Base-by-base conservation (phyloP, 106 monocot genomes). In the Amphibolis antarctica region DNA sequence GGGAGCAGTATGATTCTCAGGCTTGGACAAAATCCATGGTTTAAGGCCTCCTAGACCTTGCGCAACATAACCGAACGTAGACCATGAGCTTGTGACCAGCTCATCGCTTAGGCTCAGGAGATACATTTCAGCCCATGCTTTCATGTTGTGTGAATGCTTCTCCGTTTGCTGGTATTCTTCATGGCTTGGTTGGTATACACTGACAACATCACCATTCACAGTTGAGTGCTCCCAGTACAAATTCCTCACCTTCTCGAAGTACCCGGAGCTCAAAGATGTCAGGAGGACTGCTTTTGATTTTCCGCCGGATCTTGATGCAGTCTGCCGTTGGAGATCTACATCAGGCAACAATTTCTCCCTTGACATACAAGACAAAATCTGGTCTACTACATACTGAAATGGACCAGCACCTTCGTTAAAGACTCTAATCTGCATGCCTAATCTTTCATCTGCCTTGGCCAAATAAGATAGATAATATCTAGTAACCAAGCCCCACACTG, bases 401-500 rank as follows among this genome's bases (percentile, higher is more conserved):
- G 78, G 58, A 52, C 75, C 66, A 24, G 77, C 1, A 52, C 71
- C 59, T 50, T 29, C 23, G 28, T 78, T 76, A 51, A 93, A 85
- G 22, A 85, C 68, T 36, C 92, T 80, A 24, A 93, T 80, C 58
- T 86, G 90, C 44, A 93, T 71, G 43, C 88, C 93, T 44, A 92
- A 17, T 21, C 67, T 81, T 74, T 88, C 79, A 22, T 83, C 83
- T 0, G 76, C 77, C 13, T 78, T 81, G 2, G 78, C 60, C 12
- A 93, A 71, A 71, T 92, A 88, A 67, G 85, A 60, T 62, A 80
- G 63, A 63, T 93, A 77, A 65, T 81, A 93, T 65, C 93, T 74
- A 14, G 69, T 85, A 4, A 88, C 75, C 42, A 88, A 58, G 20
- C 88, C 88, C 93, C 93, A 93, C 0, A 88, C 85, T 6, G 60